Evolutionary conservation across 106 monocot species (phyloP), one percentile per base, ranked within the genome.

Genomic region (Chionographis japonica): DNA sequence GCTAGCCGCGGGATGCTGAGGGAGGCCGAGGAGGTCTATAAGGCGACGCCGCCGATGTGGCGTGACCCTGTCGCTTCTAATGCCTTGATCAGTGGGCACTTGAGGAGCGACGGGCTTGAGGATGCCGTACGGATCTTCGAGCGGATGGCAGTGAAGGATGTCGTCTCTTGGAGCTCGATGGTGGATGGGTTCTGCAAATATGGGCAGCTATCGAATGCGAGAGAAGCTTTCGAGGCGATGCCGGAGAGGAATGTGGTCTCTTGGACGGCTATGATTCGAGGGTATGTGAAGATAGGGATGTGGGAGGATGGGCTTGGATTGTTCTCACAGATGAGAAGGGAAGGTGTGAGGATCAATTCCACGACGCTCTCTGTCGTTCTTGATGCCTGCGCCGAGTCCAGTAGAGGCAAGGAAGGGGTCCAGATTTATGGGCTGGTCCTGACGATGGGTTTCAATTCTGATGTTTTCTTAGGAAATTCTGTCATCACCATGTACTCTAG

Each of bases 51-150:
- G 0, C 7, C 0, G 4, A 3, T 2, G 39, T 89, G 72, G 82
- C 75, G 81, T 20, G 89, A 89, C 53, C 89, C 89, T 1, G 73
- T 79, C 4, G 81, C 70, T 36, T 81, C 89, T 2, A 87, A 87
- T 68, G 76, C 87, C 57, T 63, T 87, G 65, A 73, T 87, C 49
- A 66, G 41, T 63, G 87, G 77, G 38, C 83, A 87, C 50, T 61
- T 87, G 77, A 77, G 64, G 65, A 20, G 0, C 19, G 80, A 83
- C 4, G 18, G 69, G 43, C 54, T 87, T 3, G 68, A 79, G 17
- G 54, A 74, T 60, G 87, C 87, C 27, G 58, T 58, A 4, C 58
- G 64, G 15, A 59, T 83, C 5, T 87, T 83, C 57, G 43, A 56
- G 37, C 60, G 70, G 4, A 87, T 80, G 83, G 9, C 43, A 6